phyloP scores from a whole-genome alignment of 805 yeast species.

The Blastobotrys terrestris region DNA sequence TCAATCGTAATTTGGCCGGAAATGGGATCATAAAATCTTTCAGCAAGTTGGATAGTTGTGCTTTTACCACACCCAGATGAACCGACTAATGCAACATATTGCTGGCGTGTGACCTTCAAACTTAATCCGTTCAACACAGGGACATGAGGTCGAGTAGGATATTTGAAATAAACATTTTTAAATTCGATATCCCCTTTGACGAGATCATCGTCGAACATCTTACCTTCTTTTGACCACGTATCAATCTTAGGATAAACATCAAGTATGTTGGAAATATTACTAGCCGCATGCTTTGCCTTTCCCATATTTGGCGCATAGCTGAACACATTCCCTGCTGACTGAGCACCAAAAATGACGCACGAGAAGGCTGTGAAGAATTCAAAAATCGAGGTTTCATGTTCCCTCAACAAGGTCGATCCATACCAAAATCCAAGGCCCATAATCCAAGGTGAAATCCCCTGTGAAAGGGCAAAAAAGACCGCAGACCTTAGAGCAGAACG shows the following conservation, averaged over 20 bases:
- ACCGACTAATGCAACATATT: slow-evolving; percentile 61
- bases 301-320: slow-evolving; percentile 39
- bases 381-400: slow-evolving; percentile 25
- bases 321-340: slow-evolving; percentile 36
- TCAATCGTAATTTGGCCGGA: slow-evolving; percentile 46
- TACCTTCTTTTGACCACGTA: slow-evolving; percentile 26
- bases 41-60: slow-evolving; percentile 45
- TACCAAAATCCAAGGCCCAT: slow-evolving; percentile 39
- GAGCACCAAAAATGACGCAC: slow-evolving; percentile 35
- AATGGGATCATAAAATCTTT: slow-evolving; percentile 47
- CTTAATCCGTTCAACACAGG: slow-evolving; percentile 46
- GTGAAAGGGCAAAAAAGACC: slow-evolving; percentile 32
- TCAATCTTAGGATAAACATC: slow-evolving; percentile 31
- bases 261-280: slow-evolving; percentile 29
- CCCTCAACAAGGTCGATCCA: slow-evolving; percentile 33
- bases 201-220: slow-evolving; percentile 22
- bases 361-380: slow-evolving; percentile 35
- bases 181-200: slow-evolving; percentile 49
- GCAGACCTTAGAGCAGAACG: slow-evolving; percentile 27
- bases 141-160: slow-evolving; percentile 52
- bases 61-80: slow-evolving; percentile 59
- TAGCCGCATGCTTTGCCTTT: slow-evolving; percentile 36
- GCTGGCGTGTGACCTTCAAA: slow-evolving; percentile 41
- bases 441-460: slow-evolving; percentile 35
- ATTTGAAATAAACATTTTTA: slow-evolving; percentile 52